Percentiles rank a stretch among this genome's conserved stretches.
Evolutionary conservation across 116 monocot species (phyloP).

Genomic region (Papilionanthe hybrid): DNA sequence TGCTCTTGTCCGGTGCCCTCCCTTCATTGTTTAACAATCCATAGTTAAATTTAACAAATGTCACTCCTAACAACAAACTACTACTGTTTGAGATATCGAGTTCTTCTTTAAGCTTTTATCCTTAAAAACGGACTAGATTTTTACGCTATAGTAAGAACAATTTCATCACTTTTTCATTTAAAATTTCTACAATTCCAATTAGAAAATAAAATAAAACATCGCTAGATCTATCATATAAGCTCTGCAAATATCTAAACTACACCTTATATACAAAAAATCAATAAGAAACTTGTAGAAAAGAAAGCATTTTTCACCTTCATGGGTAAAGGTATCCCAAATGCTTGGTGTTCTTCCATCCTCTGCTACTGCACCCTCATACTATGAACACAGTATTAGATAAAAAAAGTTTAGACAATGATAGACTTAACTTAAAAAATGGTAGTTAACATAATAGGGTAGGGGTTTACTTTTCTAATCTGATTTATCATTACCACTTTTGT

Average conservation of each 20-base stretch:
- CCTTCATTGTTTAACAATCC: slow-evolving; percentile 15
- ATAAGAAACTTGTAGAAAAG: background rate
- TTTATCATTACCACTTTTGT: background rate
- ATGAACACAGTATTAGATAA: background rate
- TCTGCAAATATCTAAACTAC: background rate
- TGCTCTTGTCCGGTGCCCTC: slow-evolving; percentile 20
- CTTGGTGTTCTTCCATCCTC: slow-evolving; percentile 38
- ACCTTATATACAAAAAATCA: background rate
- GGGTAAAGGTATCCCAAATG: slow-evolving; percentile 39
- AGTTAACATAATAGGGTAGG: background rate
- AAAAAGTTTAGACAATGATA: background rate
- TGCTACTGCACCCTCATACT: slow-evolving; percentile 24
- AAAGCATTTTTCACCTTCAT: slow-evolving; percentile 10
- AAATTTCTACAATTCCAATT: background rate
- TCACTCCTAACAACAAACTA: background rate
- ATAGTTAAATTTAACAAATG: background rate
- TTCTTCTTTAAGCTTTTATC: background rate
- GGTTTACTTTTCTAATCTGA: background rate
- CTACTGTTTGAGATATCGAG: background rate
- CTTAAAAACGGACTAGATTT: no score
- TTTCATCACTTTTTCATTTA: background rate
- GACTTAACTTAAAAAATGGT: background rate
- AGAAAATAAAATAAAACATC: background rate
- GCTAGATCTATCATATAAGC: background rate
- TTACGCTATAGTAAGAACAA: background rate